Evolutionary conservation across 768 basidiomycete species (phyloP).

Genomic region (Boletus rubroflammeus): DNA sequence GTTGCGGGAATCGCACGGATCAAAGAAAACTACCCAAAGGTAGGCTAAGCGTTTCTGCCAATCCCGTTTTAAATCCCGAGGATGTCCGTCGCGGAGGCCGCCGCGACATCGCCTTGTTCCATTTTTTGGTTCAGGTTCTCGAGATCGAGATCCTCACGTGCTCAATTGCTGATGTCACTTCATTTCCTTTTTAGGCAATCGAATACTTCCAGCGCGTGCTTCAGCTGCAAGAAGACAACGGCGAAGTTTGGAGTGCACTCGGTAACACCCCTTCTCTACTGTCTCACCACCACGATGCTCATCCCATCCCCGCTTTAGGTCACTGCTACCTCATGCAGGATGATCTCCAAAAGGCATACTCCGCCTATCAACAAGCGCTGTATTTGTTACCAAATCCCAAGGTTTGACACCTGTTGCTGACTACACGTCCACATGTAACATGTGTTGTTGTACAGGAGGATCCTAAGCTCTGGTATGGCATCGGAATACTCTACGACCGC

Average conservation of each 20-base stretch:
- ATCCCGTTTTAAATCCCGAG: slow-evolving; percentile 30
- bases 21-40: slow-evolving; percentile 97
- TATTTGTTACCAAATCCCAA: slow-evolving; percentile 95
- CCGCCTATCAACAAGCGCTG: slow-evolving; percentile 96
- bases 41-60: slow-evolving; percentile 38
- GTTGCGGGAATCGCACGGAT: slow-evolving; percentile 96
- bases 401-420: slow-evolving; percentile 38
- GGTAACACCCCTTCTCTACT: slow-evolving; percentile 45
- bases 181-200: slow-evolving; percentile 65
- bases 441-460: slow-evolving; percentile 57
- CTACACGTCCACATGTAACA: slow-evolving; percentile 4
- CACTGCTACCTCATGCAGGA: slow-evolving; percentile 99
- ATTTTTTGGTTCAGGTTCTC: slow-evolving; percentile 2
- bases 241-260: slow-evolving; percentile 97
- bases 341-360: slow-evolving; percentile 97
- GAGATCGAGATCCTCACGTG: slow-evolving; percentile 32
- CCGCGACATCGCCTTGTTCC: slow-evolving; percentile 18
- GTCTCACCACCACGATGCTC: slow-evolving; percentile 11
- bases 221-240: slow-evolving; percentile 88
- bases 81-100: slow-evolving; percentile 29
- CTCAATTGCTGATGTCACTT: slow-evolving; percentile 27
- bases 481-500: slow-evolving; percentile 97
- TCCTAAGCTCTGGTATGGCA: slow-evolving; percentile 99
- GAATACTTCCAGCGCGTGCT: slow-evolving; percentile 96
- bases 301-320: slow-evolving; percentile 42